These are phyloP conservation scores for Bolboschoenus planiculmis DNA, from an alignment of 176 grass and related monocot species.

Conservation along the genomic window DNA sequence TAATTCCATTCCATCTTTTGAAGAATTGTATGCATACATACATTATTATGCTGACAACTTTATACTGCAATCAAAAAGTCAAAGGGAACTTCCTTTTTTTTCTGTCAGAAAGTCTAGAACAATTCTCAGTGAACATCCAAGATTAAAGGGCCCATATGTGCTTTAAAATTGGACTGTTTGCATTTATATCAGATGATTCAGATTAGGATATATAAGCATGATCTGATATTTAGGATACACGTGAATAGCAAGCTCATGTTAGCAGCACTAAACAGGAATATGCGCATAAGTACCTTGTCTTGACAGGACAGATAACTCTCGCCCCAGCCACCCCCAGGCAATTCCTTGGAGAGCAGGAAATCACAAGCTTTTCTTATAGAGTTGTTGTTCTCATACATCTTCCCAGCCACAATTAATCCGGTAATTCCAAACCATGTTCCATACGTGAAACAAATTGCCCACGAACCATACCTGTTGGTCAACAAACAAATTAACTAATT, in stretches of 20 bases:
- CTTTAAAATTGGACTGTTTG: neutral
- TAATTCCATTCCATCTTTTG: neutral
- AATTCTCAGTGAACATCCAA: neutral
- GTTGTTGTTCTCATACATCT: constrained; percentile 34
- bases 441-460: constrained; percentile 57
- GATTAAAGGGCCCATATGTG: neutral
- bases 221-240: neutral
- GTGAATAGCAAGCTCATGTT: neutral
- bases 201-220: neutral
- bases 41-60: neutral
- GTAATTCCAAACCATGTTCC: constrained; percentile 40
- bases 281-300: neutral
- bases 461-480: constrained; percentile 35
- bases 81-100: too few relatives aligned
- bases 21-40: neutral
- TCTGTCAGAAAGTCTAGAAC: neutral
- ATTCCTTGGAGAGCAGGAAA: constrained; percentile 50
- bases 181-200: neutral
- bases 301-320: constrained; percentile 34
- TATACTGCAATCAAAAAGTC: too few relatives aligned
- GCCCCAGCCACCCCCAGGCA: constrained; percentile 40
- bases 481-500: neutral
- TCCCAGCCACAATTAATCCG: constrained; percentile 32
- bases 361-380: constrained; percentile 40
- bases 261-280: neutral